Base-by-base conservation (phyloP, 495 filamentous ascomycete species). In the Talaromyces stipitatus region DNA sequence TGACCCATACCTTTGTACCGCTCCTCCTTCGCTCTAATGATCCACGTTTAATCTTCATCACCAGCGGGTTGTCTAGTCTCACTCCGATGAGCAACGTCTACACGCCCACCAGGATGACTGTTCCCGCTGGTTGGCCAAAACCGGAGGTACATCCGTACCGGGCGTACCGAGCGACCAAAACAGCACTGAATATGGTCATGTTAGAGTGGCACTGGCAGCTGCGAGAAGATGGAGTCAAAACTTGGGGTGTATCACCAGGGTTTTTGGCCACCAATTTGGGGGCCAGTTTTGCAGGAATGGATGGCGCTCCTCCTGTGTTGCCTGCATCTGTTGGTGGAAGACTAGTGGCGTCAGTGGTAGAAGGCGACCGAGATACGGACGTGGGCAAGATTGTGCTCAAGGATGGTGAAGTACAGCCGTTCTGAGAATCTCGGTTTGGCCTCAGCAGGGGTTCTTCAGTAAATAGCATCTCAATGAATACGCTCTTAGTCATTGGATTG, bases 41-140 rank as follows among this genome's bases (percentile, higher is more conserved):
- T 27, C 77, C 78, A 0, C 72, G 78, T 8, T 66, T 83, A 11
- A 60, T 82, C 30, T 82, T 79, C 56, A 66, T 78, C n/a, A 53
- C 70, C 28, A 29, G 28, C 28, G 56, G 66, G 75, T 54, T 75
- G 33, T 56, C 61, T 59, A 11, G 62, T 22, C 26, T 56, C 10
- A 55, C 65, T 57, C n/a, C 57, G 58, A 36, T 65, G 57, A 56
- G 58, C 59, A 29, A 65, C 54, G 10, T 56, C 54, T 66, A 48
- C 24, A 60, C 70, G 18, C 56, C 60, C 20, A 60, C 45, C 18
- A 24, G 28, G 28, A 29, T 36, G 48, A 50, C 61, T 22, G 51
- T 61, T 54, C 62, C 71, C 54, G 67, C 71, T 0, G 77, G 75
- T 0, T 78, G 75, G 74, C 76, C 77, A 0, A 79, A 80, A 66